A percentile compares a stretch with the other conserved stretches of the same genome.
Evolutionary conservation across 495 filamentous ascomycete species (phyloP).

Genomic region (Talaromyces proteolyticus): DNA sequence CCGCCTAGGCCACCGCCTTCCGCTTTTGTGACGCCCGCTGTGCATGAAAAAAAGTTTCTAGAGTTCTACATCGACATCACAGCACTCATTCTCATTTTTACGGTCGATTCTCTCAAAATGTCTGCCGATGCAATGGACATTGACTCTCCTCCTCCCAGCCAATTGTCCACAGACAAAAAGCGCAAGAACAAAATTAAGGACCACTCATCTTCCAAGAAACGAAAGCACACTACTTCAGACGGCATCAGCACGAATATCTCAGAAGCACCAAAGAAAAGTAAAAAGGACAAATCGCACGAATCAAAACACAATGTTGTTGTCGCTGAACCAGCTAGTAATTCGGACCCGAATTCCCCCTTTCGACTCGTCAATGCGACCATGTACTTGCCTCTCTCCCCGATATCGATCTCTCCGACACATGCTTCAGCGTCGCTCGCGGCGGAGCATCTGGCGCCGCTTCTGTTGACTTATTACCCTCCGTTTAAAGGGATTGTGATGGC

Average conservation of each 20-base stretch:
- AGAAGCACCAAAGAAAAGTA: constrained; percentile 15
- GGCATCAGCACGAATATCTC: constrained; percentile 3
- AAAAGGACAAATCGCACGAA: constrained; percentile 21
- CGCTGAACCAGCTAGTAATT: constrained; percentile 2
- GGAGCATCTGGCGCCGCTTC: constrained; percentile 69
- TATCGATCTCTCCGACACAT: constrained; percentile 55
- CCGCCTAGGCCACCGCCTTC: constrained; percentile 32
- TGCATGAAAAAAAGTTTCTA: constrained; percentile 34
- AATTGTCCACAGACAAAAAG: constrained; percentile 43
- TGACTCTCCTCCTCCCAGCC: constrained; percentile 14
- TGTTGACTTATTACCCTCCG: constrained; percentile 70
- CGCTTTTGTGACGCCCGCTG: constrained; percentile 2
- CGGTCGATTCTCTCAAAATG: constrained; percentile 24
- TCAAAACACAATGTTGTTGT: constrained; percentile 6
- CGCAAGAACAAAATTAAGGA: constrained; percentile 48
- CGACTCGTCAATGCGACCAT: constrained; percentile 55
- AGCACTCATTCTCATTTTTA: neutral
- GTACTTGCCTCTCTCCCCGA: constrained; percentile 66
- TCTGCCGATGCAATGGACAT: constrained; percentile 40
- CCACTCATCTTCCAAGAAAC: constrained; percentile 44
- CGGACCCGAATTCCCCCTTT: constrained; percentile 47
- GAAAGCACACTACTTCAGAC: constrained; percentile 24
- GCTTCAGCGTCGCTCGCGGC: constrained; percentile 63
- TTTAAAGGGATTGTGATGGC: constrained; percentile 65
- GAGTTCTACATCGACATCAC: too few relatives aligned